Evolutionary conservation across 177 flowering plant genomes (phyloP).

Genomic region (Vitis hybrid): DNA sequence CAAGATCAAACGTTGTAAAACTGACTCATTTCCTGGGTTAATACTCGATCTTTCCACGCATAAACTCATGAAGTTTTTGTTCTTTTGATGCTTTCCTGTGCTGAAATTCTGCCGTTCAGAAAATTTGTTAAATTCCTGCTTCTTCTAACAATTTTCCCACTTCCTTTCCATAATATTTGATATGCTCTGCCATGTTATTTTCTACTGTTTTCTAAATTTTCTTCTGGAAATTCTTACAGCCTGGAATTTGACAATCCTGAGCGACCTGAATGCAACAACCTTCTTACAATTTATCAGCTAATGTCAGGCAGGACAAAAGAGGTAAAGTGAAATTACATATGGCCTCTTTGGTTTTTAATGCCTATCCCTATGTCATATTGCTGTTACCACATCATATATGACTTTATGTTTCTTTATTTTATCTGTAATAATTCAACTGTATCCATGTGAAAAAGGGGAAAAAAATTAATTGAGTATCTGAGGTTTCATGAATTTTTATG

Average conservation of each 20-base stretch:
- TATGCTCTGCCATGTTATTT: too few relatives aligned
- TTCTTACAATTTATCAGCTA: conserved; percentile 88
- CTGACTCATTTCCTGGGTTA: conserved; percentile 87
- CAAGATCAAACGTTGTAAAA: conserved; percentile 96
- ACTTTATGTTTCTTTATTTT: background rate
- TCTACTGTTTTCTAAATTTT: background rate
- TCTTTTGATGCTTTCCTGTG: background rate
- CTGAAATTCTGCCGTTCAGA: background rate
- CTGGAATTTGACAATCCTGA: conserved; percentile 92
- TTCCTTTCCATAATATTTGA: background rate
- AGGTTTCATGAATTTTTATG: too few relatives aligned
- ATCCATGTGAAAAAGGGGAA: too few relatives aligned
- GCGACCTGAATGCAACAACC: conserved; percentile 96
- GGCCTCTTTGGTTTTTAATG: background rate
- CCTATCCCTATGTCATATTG: background rate
- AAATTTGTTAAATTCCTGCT: background rate
- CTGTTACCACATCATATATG: background rate
- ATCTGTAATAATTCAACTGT: too few relatives aligned
- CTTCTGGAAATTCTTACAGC: conserved; percentile 32
- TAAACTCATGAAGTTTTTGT: background rate
- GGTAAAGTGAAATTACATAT: conserved; percentile 36
- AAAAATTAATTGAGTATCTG: too few relatives aligned
- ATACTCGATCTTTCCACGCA: conserved; percentile 9
- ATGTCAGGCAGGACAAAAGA: conserved; percentile 81
- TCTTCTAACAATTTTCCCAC: conserved; percentile 1